Evolutionary conservation across 345 rosid species (phyloP), one percentile per base, ranked within the genome.

Genomic region (Boechera divaricarpa): DNA sequence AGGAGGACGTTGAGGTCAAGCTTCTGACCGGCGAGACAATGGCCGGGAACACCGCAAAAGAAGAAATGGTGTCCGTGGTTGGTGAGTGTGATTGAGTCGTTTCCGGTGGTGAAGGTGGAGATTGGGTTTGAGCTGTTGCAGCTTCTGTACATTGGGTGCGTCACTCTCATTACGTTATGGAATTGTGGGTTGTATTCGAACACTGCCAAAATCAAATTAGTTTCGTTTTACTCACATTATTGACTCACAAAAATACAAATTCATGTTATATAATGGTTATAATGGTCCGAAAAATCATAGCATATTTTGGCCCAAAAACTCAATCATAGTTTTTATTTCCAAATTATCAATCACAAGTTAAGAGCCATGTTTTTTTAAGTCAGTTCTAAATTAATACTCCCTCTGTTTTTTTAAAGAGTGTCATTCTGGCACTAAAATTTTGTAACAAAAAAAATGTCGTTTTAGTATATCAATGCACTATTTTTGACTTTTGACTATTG

Each of bases 11-110:
- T 87, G 44, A 95, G 85, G 84, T 93, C 98, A 4, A 95, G 90
- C 82, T 91, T 95, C 82, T 93, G 99, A 2, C 99, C 97, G 5
- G 87, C 82, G 38, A 80, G 92, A 71, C 98, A 93, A 51, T 95
- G 99, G 55, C 99, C 98, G 0, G 97, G 98, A 61, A 90, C 91
- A 3, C 97, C 98, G 32, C 98, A 93, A 79, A 95, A 79, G 67
- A 88, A 95, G 81, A n/a, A 92, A 75, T 95, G 96, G 84, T 95
- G 99, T 65, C 98, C 93, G 11, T 77, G 85, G 26, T 81, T 79
- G 48, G 85, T 85, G 66, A 95, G 86, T 76, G 78, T 84, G 85
- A 95, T 77, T 5, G 98, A 85, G 84, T 95, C 99, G 32, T 91
- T 95, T 21, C 97, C 99, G 0, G 96, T 85, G 36, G 93, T 91